Conservation (phyloP, 495 filamentous ascomycete genomes). For the Pyrenula massariospora region DNA sequence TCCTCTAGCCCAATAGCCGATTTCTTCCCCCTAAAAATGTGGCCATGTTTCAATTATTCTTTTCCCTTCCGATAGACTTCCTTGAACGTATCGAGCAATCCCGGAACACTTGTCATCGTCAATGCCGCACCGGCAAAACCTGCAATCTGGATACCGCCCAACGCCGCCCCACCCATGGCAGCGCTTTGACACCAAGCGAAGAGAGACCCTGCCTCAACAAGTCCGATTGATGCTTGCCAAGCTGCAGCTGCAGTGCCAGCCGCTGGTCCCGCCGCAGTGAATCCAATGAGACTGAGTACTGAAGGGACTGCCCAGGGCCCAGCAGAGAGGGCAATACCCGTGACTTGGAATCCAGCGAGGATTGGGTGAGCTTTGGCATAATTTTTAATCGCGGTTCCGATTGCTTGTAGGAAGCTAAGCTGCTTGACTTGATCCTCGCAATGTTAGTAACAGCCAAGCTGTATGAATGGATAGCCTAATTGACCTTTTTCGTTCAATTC, state of each 20-base stretch:
- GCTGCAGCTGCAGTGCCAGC: conserved; percentile 5
- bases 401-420: not conserved
- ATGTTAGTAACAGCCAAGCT: not conserved
- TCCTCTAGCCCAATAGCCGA: too few species aligned
- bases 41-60: too few species aligned
- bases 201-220: conserved; percentile 11
- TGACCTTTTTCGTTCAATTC: too few species aligned
- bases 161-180: conserved; percentile 13
- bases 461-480: too few species aligned
- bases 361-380: conserved; percentile 3
- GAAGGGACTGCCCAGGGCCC: not conserved
- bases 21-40: too few species aligned
- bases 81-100: not conserved
- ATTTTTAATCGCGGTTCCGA: not conserved
- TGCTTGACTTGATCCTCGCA: not conserved
- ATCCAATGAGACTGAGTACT: conserved; percentile 5
- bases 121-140: conserved; percentile 3
- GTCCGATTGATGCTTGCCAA: conserved; percentile 8
- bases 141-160: conserved; percentile 7
- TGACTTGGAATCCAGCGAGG: not conserved
- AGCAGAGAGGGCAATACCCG: conserved; percentile 2
- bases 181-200: conserved; percentile 17
- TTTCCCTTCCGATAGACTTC: not conserved
- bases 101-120: not conserved
- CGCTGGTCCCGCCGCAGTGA: conserved; percentile 5